Evolutionary conservation across 257 asterid species (phyloP).

Genomic region (Penstemon davidsonii): DNA sequence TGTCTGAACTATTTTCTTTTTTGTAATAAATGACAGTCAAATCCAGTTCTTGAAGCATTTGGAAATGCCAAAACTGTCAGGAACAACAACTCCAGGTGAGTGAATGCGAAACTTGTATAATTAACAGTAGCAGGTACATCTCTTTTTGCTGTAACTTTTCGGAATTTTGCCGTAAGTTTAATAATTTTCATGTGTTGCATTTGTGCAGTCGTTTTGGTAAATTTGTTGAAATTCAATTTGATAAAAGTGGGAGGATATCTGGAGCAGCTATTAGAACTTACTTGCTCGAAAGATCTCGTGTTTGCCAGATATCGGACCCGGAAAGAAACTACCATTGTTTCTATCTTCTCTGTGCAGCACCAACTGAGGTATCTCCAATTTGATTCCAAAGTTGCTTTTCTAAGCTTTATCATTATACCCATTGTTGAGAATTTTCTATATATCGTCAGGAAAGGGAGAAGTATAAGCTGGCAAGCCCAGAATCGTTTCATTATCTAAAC

Average conservation of each 20-base stretch:
- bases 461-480: conserved; percentile 72
- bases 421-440: conserved; percentile 20
- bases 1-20: background rate
- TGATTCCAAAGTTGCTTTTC: no score
- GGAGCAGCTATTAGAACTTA: conserved; percentile 99
- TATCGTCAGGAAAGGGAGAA: conserved; percentile 74
- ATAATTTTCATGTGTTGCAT: conserved; percentile 21
- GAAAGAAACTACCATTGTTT: conserved; percentile 99
- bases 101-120: conserved; percentile 18
- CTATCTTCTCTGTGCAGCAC: conserved; percentile 97
- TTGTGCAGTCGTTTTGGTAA: conserved; percentile 92
- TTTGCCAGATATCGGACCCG: conserved; percentile 91
- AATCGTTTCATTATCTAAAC: conserved; percentile 82
- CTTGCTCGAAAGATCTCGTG: conserved; percentile 97
- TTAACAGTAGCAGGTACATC: background rate
- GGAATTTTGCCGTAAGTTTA: conserved; percentile 1
- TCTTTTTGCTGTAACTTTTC: conserved; percentile 6
- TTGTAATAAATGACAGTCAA: conserved; percentile 62
- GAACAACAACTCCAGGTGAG: conserved; percentile 95
- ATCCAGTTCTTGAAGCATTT: conserved; percentile 98
- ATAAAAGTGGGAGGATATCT: conserved; percentile 95
- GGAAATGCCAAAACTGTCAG: conserved; percentile 98
- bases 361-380: conserved; percentile 64
- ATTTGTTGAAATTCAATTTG: conserved; percentile 98
- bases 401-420: conserved; percentile 6